These are phyloP conservation scores for Saccharomycopsis microspora DNA, from an alignment of 805 yeast species.

Conservation along the genomic window DNA sequence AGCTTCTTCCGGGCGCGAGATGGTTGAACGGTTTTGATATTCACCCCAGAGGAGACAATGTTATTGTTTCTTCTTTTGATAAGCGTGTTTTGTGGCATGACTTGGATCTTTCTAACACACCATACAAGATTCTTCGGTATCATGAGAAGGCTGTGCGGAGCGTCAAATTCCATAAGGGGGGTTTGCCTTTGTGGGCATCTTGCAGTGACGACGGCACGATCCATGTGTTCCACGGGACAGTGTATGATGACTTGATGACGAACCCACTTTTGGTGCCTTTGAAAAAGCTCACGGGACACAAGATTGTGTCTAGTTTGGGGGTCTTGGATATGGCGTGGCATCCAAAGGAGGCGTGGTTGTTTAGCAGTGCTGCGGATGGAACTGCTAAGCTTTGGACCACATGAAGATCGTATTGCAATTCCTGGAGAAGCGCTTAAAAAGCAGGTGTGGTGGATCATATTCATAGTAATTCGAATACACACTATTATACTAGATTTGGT, in stretches of 20 bases:
- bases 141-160: slow-evolving; percentile 91
- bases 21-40: slow-evolving; percentile 88
- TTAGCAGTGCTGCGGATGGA: slow-evolving; percentile 95
- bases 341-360: slow-evolving; percentile 96
- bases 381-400: slow-evolving; percentile 96
- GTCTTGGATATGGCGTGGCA: slow-evolving; percentile 88
- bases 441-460: no score
- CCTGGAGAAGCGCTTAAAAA: no score
- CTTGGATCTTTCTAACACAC: slow-evolving; percentile 76
- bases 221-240: slow-evolving; percentile 93
- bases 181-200: slow-evolving; percentile 82
- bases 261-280: slow-evolving; percentile 93
- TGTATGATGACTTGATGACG: slow-evolving; percentile 89
- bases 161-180: slow-evolving; percentile 75
- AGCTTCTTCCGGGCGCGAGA: slow-evolving; percentile 89
- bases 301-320: slow-evolving; percentile 68
- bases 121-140: slow-evolving; percentile 90
- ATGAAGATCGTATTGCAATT: slow-evolving; percentile 18
- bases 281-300: slow-evolving; percentile 88
- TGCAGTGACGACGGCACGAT: slow-evolving; percentile 91
- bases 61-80: slow-evolving; percentile 86
- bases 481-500: no score
- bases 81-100: slow-evolving; percentile 97
- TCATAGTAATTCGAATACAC: no score
- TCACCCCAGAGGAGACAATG: slow-evolving; percentile 93